These are phyloP conservation scores for Pleomassaria siparia DNA, from an alignment of 2,329 filamentous ascomycete genomes.

Conservation along the genomic window DNA sequence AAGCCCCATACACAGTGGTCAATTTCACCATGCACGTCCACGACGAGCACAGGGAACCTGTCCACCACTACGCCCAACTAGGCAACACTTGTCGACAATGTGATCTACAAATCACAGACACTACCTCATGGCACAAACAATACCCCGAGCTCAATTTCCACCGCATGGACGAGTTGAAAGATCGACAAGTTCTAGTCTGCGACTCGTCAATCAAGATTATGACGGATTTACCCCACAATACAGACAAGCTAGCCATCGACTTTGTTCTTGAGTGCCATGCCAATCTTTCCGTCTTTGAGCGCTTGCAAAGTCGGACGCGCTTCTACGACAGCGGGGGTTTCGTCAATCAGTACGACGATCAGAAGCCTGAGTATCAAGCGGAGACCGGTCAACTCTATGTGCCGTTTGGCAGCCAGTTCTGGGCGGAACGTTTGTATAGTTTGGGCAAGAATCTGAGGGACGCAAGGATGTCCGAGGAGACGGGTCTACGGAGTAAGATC, in stretches of 20 bases:
- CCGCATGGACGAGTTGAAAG: constrained; percentile 19
- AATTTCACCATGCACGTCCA: constrained; percentile 48
- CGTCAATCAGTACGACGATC: constrained; percentile 25
- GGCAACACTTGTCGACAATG: constrained; percentile 27
- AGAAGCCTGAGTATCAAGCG: constrained; percentile 22
- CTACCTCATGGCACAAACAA: constrained; percentile 32
- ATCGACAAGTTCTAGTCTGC: constrained; percentile 43
- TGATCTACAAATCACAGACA: constrained; percentile 37
- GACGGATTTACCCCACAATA: constrained; percentile 37
- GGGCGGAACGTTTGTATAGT: constrained; percentile 42
- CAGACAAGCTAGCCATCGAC: constrained; percentile 33
- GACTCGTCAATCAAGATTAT: constrained; percentile 47
- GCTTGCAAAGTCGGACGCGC: constrained; percentile 35
- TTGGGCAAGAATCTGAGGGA: constrained; percentile 23
- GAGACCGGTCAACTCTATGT: constrained; percentile 29
- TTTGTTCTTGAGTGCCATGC: constrained; percentile 39
- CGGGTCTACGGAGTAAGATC: constrained; percentile 18
- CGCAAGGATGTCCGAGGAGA: constrained; percentile 14
- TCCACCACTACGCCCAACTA: constrained; percentile 46
- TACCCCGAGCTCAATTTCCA: constrained; percentile 37
- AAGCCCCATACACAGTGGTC: constrained; percentile 24
- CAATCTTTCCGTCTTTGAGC: constrained; percentile 30
- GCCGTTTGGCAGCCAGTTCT: constrained; percentile 48
- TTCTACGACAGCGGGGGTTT: constrained; percentile 36
- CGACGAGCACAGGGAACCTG: constrained; percentile 28